phyloP scores from a whole-genome alignment of 306 rosid genomes.

The Glycyrrhiza uralensis region DNA sequence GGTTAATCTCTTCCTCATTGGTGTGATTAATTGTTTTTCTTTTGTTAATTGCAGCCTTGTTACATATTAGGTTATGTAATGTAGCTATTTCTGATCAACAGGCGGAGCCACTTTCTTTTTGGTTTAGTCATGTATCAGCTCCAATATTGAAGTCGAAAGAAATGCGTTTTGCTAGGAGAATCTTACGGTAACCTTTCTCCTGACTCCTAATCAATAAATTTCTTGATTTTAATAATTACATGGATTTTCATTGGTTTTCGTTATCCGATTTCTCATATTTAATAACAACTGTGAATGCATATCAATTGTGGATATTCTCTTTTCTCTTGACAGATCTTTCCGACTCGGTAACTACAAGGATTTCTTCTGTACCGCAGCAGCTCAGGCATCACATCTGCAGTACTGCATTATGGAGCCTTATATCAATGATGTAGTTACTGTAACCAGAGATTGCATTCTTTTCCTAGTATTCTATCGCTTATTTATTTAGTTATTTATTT shows the following conservation, averaged over 20 bases:
- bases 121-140: slow-evolving; percentile 64
- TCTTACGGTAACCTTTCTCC: slow-evolving; percentile 58
- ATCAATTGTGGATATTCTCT: slow-evolving; percentile 16
- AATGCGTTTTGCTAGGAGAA: slow-evolving; percentile 69
- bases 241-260: neutral
- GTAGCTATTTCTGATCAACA: slow-evolving; percentile 44
- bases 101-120: slow-evolving; percentile 82
- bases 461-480: neutral
- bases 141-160: slow-evolving; percentile 67
- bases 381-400: slow-evolving; percentile 73
- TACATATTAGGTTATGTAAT: slow-evolving; percentile 27
- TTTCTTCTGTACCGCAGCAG: slow-evolving; percentile 52
- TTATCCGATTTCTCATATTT: neutral
- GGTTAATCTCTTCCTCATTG: slow-evolving; percentile 51
- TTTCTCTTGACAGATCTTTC: slow-evolving; percentile 49
- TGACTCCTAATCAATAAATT: slow-evolving; percentile 6
- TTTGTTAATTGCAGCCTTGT: slow-evolving; percentile 20
- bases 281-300: neutral
- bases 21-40: slow-evolving; percentile 18
- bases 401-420: slow-evolving; percentile 80
- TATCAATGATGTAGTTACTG: slow-evolving; percentile 60
- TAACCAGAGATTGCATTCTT: neutral
- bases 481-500: neutral
- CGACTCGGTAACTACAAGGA: slow-evolving; percentile 66
- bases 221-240: neutral